Base-by-base conservation (phyloP, 1,284 basidiomycete species). In the Sporisorium sorghi region DNA sequence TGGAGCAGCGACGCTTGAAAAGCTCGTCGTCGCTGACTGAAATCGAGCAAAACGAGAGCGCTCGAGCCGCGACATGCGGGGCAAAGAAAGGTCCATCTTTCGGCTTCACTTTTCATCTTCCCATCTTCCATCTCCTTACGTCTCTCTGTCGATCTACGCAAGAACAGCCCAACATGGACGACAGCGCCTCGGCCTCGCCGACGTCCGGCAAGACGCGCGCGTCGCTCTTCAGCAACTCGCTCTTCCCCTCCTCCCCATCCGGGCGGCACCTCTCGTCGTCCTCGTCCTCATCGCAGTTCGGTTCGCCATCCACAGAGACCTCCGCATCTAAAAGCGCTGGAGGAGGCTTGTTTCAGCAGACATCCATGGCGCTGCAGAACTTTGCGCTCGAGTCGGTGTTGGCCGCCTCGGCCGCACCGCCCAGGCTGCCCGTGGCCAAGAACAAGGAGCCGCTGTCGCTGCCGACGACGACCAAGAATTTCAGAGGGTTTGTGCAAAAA, bases 401-500 rank as follows among this genome's bases (percentile, higher is more conserved):
- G 4, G 60, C 79, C 6, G 77, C 79, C 11, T 71, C 75, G 5
- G 47, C 75, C 8, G 78, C 79, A 12, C 78, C 81, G 7, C 76
- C 78, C 12, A 60, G 81, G 9, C 68, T 83, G 28, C 80, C 82
- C 0, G 76, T 79, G 0, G 75, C 80, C 17, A 73, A 79, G 72
- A 78, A 77, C 51, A 84, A 84, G 60, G 76, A 75, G 33, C 70
- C 79, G 7, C 74, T 84, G 6, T 78, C 76, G n/a, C 58, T 84
- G 6, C 66, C 79, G 0, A 80, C 80, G 2, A 83, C 80, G 9
- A 81, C 83, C 23, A 65, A 74, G 33, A 84, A 84, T 67, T 82
- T 84, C 39, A 76, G 83, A 24, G 82, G 77, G 5, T 84, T 84
- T 46, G 80, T 82, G 17, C 82, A 84, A 44, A 84, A 83, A 58